Percentiles rank a stretch among this genome's conserved stretches.
Conservation (phyloP, 164 flowering plant species). For the Paratinospora sagittata region DNA sequence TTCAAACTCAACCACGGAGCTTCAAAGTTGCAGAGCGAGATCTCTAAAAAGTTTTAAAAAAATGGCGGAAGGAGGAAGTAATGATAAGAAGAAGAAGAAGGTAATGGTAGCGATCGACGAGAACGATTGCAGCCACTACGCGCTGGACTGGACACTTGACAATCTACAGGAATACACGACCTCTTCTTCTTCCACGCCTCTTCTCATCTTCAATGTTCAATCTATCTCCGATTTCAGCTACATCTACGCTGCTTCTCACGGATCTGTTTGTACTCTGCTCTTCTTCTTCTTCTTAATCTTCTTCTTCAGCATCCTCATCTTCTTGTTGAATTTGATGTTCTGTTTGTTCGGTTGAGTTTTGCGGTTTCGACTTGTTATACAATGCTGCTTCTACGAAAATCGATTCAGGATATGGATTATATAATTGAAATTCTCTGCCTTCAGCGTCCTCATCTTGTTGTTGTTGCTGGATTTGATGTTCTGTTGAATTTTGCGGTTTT, state of each 20-base stretch:
- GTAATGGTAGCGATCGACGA: conserved; percentile 78
- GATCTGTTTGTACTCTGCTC: conserved; percentile 30
- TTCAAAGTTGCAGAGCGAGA: no score
- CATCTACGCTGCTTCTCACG: conserved; percentile 37
- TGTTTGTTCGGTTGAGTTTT: no score
- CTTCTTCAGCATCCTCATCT: no score
- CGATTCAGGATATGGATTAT: neutral
- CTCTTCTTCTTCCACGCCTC: conserved; percentile 12
- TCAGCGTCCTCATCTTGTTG: no score
- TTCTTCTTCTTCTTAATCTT: neutral
- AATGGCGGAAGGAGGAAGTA: conserved; percentile 12
- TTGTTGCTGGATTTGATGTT: no score
- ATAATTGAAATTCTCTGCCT: no score
- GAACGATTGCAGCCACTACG: conserved; percentile 66
- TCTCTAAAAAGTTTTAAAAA: no score
- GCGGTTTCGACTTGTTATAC: neutral
- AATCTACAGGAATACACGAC: conserved; percentile 32
- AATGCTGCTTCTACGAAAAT: neutral
- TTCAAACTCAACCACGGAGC: no score
- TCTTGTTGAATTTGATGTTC: no score
- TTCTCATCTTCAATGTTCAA: conserved; percentile 39
- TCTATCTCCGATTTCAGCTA: conserved; percentile 20
- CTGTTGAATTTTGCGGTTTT: neutral
- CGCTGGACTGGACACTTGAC: conserved; percentile 56
- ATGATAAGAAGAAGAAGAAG: conserved; percentile 28